Percentiles rank a stretch among this genome's conserved stretches.
Conservation (phyloP, 805 yeast species). For the Yarrowia keelungensis region DNA sequence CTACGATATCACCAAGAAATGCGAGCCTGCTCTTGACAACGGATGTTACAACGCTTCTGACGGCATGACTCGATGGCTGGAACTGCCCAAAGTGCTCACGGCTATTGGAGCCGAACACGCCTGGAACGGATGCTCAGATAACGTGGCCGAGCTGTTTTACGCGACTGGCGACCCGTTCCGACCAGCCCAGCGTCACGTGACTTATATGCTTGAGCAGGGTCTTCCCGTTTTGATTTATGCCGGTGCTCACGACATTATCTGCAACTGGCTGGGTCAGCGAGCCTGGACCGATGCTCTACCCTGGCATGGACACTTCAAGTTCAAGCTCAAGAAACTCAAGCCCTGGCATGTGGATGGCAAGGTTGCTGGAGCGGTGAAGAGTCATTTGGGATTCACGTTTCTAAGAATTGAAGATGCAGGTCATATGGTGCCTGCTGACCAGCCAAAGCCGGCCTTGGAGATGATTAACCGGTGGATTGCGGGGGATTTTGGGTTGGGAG, state of each 20-base stretch:
- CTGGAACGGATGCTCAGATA: conserved; percentile 14
- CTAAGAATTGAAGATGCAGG: conserved; percentile 83
- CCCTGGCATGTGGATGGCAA: conserved; percentile 50
- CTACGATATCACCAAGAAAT: conserved; percentile 20
- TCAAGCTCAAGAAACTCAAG: conserved; percentile 56
- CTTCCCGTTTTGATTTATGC: conserved; percentile 87
- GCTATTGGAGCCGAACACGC: conserved; percentile 37
- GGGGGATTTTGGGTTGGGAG: background rate
- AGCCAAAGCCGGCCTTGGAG: conserved; percentile 72
- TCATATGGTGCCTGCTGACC: conserved; percentile 91
- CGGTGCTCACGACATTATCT: conserved; percentile 90
- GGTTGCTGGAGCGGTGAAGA: conserved; percentile 72
- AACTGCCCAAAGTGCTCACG: background rate
- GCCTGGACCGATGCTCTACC: conserved; percentile 77
- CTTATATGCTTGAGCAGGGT: conserved; percentile 62
- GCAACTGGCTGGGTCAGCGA: conserved; percentile 91
- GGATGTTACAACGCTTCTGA: conserved; percentile 12
- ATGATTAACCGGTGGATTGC: conserved; percentile 77
- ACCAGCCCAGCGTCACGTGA: conserved; percentile 65
- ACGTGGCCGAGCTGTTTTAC: background rate
- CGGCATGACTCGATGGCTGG: conserved; percentile 19
- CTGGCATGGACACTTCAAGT: conserved; percentile 66
- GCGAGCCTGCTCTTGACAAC: conserved; percentile 28
- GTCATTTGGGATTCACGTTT: conserved; percentile 72
- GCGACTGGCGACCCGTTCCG: conserved; percentile 67